A percentile compares a stretch with the other conserved stretches of the same genome.
phyloP scores from a whole-genome alignment of 805 yeast species.

The Metschnikowia kofuensis region DNA sequence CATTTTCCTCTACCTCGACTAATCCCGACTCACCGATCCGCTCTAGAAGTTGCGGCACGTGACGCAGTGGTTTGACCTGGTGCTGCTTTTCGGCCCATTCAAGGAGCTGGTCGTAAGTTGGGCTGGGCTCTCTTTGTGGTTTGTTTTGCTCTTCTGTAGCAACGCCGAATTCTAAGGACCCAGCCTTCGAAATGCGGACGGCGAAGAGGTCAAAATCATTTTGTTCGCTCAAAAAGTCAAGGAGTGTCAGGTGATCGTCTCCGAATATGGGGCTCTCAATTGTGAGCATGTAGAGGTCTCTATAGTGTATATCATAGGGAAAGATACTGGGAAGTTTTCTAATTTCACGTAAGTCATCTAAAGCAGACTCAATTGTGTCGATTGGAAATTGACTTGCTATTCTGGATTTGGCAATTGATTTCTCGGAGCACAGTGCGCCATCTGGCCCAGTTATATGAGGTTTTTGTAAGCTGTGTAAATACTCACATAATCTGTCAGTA shows the following conservation, averaged over 20 bases:
- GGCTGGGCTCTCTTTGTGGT: not conserved
- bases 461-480: not conserved
- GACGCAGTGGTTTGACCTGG: not conserved
- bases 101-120: slow-evolving; percentile 18
- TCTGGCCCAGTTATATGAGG: slow-evolving; percentile 1
- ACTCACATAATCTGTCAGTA: slow-evolving; percentile 3
- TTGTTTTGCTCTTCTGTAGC: not conserved
- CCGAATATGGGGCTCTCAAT: slow-evolving; percentile 28
- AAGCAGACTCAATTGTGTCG: not conserved
- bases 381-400: not conserved
- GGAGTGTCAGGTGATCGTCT: slow-evolving; percentile 23
- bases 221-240: slow-evolving; percentile 20
- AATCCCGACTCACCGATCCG: slow-evolving; percentile 18
- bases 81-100: slow-evolving; percentile 8
- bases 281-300: slow-evolving; percentile 26
- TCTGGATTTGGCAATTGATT: not conserved
- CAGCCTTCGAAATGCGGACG: slow-evolving; percentile 14
- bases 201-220: slow-evolving; percentile 28
- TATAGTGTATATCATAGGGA: slow-evolving; percentile 32
- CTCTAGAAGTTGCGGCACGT: slow-evolving; percentile 10
- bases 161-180: slow-evolving; percentile 2
- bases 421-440: not conserved
- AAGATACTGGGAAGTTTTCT: slow-evolving; percentile 14
- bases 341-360: slow-evolving; percentile 3
- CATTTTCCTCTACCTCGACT: slow-evolving; percentile 16